These are phyloP conservation scores for Coprinopsis cinerea DNA, from an alignment of 768 basidiomycete genomes.

Conservation along the genomic window DNA sequence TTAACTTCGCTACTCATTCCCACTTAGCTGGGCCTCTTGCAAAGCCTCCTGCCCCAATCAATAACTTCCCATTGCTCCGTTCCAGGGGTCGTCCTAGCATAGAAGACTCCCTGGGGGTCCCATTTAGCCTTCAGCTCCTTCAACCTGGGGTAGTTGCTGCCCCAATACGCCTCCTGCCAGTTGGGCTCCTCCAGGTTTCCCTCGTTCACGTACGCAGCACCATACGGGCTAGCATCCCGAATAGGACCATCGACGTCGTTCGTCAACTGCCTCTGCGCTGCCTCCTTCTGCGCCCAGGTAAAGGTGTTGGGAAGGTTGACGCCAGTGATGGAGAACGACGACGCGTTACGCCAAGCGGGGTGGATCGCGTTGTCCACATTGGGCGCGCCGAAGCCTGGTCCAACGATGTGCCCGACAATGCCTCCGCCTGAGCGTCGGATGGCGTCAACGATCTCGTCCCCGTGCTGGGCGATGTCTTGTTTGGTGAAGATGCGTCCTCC, in stretches of 20 bases:
- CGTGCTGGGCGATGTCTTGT: constrained; percentile 9
- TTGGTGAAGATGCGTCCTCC: constrained; percentile 13
- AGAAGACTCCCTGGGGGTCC: constrained; percentile 9
- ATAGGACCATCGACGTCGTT: constrained; percentile 9
- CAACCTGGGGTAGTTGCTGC: constrained; percentile 12
- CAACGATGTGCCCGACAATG: constrained; percentile 13
- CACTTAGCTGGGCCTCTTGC: constrained; percentile 1
- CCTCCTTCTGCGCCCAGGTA: background rate
- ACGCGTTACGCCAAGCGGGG: constrained; percentile 10
- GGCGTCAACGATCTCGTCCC: constrained; percentile 5
- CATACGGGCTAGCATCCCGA: constrained; percentile 13
- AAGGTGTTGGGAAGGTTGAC: background rate
- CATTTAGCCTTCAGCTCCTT: constrained; percentile 5
- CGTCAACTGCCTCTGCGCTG: constrained; percentile 1
- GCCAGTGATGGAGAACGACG: constrained; percentile 3
- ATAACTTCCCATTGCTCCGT: constrained; percentile 11
- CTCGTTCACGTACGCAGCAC: constrained; percentile 14
- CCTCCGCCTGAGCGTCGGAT: constrained; percentile 5
- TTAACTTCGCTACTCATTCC: background rate
- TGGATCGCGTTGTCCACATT: constrained; percentile 15
- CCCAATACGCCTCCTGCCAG: constrained; percentile 15
- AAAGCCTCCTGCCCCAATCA: constrained; percentile 6
- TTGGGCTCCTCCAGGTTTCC: constrained; percentile 13
- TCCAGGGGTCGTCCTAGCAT: constrained; percentile 10
- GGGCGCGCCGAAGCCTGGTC: constrained; percentile 10